phyloP scores from a whole-genome alignment of 1,139 yeast genomes.

The Tardiomyces blankii region DNA sequence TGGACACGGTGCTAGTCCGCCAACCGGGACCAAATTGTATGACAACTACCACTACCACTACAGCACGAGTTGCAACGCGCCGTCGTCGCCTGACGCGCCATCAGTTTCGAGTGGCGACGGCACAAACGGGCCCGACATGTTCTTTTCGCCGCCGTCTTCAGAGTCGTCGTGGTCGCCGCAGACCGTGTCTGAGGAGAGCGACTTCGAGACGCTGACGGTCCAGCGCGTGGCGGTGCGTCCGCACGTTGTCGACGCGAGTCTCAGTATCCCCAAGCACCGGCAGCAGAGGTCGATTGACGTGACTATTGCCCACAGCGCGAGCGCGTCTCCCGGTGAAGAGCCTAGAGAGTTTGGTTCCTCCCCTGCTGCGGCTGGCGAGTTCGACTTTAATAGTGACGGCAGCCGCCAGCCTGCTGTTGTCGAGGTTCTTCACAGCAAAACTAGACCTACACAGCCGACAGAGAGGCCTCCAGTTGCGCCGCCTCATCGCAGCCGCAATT shows the following conservation, averaged over 20 bases:
- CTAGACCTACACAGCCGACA: neutral
- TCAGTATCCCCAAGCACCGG: neutral
- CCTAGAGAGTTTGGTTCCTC: neutral
- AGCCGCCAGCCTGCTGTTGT: neutral
- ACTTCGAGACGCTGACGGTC: conserved; percentile 2
- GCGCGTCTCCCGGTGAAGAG: neutral
- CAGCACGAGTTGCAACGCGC: no score
- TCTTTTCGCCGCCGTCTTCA: conserved; percentile 6
- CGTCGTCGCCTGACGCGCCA: neutral
- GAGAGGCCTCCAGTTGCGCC: conserved; percentile 1
- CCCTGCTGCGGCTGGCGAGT: neutral
- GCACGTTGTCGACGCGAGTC: neutral
- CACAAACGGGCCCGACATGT: conserved; percentile 1
- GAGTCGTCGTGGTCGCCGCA: conserved; percentile 9
- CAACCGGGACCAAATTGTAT: no score
- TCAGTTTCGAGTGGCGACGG: conserved; percentile 2
- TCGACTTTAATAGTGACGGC: neutral
- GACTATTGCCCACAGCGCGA: neutral
- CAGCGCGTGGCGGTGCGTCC: conserved; percentile 1
- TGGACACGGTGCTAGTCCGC: no score
- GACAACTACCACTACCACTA: no score
- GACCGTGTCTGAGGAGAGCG: conserved; percentile 4
- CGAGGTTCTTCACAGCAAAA: neutral
- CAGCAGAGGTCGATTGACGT: neutral
- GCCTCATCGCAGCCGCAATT: conserved; percentile 3